Evolutionary conservation across 768 basidiomycete species (phyloP).

Genomic region (Pleurotus tuber-regium): DNA sequence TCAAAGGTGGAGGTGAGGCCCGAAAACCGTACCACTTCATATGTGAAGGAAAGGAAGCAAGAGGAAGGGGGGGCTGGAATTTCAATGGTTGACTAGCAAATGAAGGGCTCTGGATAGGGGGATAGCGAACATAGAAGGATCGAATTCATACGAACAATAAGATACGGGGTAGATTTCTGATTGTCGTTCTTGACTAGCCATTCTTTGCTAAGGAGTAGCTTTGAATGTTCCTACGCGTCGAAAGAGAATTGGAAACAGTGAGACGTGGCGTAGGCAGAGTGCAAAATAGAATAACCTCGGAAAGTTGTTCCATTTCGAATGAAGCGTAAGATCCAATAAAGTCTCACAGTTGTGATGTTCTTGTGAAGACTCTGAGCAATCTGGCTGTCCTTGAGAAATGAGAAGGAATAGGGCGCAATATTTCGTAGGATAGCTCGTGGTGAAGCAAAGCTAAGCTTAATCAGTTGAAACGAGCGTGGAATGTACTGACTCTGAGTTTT

Average conservation of each 20-base stretch:
- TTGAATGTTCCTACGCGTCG: conserved; percentile 50
- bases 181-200: conserved; percentile 72
- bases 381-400: too few relatives aligned
- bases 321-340: too few relatives aligned
- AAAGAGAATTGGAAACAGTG: conserved; percentile 12
- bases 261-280: conserved; percentile 2
- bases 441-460: too few relatives aligned
- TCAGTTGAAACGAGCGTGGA: too few relatives aligned
- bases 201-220: conserved; percentile 59
- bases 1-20: conserved; percentile 11
- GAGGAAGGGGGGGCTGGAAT: too few relatives aligned
- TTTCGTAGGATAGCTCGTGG: too few relatives aligned
- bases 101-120: not conserved
- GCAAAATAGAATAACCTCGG: conserved; percentile 34
- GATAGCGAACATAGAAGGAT: not conserved
- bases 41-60: not conserved
- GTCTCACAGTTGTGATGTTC: too few relatives aligned
- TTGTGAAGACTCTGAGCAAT: too few relatives aligned
- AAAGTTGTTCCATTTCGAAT: conserved; percentile 46
- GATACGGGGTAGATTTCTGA: conserved; percentile 60
- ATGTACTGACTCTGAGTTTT: too few relatives aligned
- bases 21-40: not conserved
- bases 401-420: too few relatives aligned
- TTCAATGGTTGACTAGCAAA: too few relatives aligned
- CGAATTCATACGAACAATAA: conserved; percentile 54